These are phyloP conservation scores for Gyrodon lividus DNA, from an alignment of 768 basidiomycete species.

Conservation along the genomic window DNA sequence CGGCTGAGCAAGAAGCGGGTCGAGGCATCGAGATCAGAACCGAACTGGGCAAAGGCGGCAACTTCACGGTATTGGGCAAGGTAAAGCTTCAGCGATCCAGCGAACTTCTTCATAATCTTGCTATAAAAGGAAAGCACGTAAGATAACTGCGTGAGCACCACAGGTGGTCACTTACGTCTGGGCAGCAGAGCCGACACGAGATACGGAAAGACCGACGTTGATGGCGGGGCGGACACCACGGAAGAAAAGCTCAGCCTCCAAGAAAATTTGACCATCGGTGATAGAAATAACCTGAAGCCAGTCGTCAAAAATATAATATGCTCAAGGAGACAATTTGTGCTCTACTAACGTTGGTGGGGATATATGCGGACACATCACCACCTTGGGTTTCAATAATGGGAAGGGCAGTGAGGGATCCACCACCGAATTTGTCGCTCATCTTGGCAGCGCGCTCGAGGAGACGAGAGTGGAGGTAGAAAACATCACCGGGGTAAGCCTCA, in stretches of 20 bases:
- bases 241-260: slow-evolving; percentile 99
- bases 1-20: slow-evolving; percentile 97
- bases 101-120: slow-evolving; percentile 99
- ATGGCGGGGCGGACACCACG: slow-evolving; percentile 99
- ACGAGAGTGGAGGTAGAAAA: slow-evolving; percentile 99
- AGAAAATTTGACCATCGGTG: slow-evolving; percentile 99
- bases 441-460: slow-evolving; percentile 99
- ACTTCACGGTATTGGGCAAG: slow-evolving; percentile 99
- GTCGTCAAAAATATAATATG: slow-evolving; percentile 3
- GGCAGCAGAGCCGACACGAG: slow-evolving; percentile 99
- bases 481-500: slow-evolving; percentile 99
- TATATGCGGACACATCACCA: slow-evolving; percentile 99
- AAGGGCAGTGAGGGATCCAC: slow-evolving; percentile 96
- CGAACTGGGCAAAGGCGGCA: slow-evolving; percentile 98
- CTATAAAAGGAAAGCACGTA: slow-evolving; percentile 33
- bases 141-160: not conserved
- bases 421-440: slow-evolving; percentile 99
- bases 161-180: slow-evolving; percentile 75
- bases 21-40: slow-evolving; percentile 99
- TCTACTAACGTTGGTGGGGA: slow-evolving; percentile 78
- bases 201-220: slow-evolving; percentile 99
- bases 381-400: slow-evolving; percentile 99
- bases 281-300: slow-evolving; percentile 90
- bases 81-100: slow-evolving; percentile 99
- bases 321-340: not conserved